Conservation (phyloP, 2,329 filamentous ascomycete species). For the Verruconis gallopava region DNA sequence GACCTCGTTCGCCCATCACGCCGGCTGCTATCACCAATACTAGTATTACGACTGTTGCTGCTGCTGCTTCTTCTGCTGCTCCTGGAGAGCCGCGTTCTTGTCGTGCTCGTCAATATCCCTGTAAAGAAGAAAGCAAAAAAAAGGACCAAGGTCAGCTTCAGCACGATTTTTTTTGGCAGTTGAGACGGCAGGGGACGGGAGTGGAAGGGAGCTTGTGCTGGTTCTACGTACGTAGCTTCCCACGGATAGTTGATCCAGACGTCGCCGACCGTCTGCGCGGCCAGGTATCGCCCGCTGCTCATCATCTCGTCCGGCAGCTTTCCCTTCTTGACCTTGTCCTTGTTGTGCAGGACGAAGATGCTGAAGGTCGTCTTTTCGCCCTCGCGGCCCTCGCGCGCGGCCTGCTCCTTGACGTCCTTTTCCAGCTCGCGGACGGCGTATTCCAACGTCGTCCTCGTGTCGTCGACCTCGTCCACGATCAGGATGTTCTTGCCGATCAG, state of each 20-base stretch:
- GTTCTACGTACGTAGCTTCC: conserved; percentile 66
- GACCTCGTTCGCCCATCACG: too few relatives aligned
- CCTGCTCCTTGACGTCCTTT: conserved; percentile 81
- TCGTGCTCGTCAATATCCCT: conserved; percentile 90
- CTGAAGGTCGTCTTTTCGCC: conserved; percentile 73
- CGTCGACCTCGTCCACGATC: conserved; percentile 92
- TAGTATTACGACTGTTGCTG: too few relatives aligned
- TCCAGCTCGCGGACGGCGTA: conserved; percentile 86
- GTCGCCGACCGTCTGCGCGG: conserved; percentile 79
- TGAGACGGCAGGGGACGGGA: neutral
- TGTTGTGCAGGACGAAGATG: conserved; percentile 97
- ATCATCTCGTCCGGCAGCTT: conserved; percentile 67
- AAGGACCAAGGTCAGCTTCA: too few relatives aligned
- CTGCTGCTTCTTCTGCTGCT: conserved; percentile 1
- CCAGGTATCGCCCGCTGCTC: conserved; percentile 59
- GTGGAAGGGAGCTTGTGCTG: neutral
- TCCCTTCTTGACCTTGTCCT: conserved; percentile 95
- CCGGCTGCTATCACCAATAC: too few relatives aligned
- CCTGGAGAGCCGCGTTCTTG: conserved; percentile 41
- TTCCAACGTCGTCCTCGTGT: conserved; percentile 86
- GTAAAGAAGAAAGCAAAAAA: conserved; percentile 5
- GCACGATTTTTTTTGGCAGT: neutral
- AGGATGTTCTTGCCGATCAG: conserved; percentile 82
- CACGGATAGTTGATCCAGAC: conserved; percentile 99
- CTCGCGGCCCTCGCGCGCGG: conserved; percentile 55